phyloP scores from a whole-genome alignment of 1,139 yeast genomes.

The Pichia sp. region DNA sequence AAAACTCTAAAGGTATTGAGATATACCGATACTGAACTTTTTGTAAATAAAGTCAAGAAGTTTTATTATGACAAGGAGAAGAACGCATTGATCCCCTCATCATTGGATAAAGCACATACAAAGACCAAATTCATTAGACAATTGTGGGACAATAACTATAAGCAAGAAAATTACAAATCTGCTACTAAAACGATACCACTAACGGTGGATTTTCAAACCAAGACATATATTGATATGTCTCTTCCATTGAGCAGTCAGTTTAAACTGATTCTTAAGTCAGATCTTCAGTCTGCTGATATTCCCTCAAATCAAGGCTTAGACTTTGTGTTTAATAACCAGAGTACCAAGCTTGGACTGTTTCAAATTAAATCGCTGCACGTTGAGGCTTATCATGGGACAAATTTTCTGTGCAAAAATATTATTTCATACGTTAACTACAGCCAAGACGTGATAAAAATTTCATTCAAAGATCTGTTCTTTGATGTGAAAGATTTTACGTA shows the following conservation, averaged over 20 bases:
- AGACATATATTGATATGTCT: constrained; percentile 3
- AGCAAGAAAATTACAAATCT: constrained; percentile 9
- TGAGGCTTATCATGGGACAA: too few relatives aligned
- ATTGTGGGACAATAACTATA: constrained; percentile 17
- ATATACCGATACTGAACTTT: constrained; percentile 3
- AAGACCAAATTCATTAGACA: constrained; percentile 17
- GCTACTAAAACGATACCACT: constrained; percentile 9
- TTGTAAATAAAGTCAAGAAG: constrained; percentile 15
- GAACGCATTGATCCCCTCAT: constrained; percentile 13
- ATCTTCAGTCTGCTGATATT: constrained; percentile 4
- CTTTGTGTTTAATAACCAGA: constrained; percentile 11
- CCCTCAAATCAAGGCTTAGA: constrained; percentile 5
- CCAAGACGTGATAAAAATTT: too few relatives aligned
- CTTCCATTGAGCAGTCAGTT: constrained; percentile 8
- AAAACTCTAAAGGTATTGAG: neutral
- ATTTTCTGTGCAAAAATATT: neutral
- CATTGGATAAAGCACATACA: constrained; percentile 13
- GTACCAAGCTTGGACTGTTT: constrained; percentile 9
- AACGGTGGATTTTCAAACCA: constrained; percentile 1
- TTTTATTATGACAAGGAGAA: constrained; percentile 12
- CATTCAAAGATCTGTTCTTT: too few relatives aligned
- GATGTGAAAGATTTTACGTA: constrained; percentile 11
- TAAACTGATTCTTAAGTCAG: neutral
- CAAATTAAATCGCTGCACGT: constrained; percentile 10
- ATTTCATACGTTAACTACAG: too few relatives aligned